Conservation (phyloP, 176 grass and related monocot genomes). For the Hyparrhenia diplandra region DNA sequence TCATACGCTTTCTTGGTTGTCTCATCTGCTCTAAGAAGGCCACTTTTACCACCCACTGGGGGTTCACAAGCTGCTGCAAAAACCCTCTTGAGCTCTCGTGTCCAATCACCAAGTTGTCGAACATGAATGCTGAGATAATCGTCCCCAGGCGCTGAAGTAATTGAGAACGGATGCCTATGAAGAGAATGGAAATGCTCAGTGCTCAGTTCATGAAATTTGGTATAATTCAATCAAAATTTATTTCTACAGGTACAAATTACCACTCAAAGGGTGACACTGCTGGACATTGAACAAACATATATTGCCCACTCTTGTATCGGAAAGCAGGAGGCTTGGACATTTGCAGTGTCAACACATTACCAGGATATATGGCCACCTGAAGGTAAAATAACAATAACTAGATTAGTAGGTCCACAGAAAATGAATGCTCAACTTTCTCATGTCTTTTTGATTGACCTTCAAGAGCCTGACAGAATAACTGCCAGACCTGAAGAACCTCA, state of each 20-base stretch:
- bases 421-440: constrained; percentile 13
- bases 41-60: constrained; percentile 84
- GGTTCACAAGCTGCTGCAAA: constrained; percentile 84
- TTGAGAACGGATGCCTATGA: constrained; percentile 95
- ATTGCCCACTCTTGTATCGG: constrained; percentile 95
- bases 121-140: constrained; percentile 94
- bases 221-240: background rate
- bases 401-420: constrained; percentile 27
- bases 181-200: constrained; percentile 16
- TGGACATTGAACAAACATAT: constrained; percentile 99
- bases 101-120: constrained; percentile 97
- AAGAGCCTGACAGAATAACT: constrained; percentile 83
- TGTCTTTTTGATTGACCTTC: constrained; percentile 55
- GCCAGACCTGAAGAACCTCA: constrained; percentile 88
- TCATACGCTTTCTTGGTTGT: constrained; percentile 86
- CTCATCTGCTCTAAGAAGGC: constrained; percentile 91
- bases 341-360: constrained; percentile 90
- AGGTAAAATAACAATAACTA: background rate
- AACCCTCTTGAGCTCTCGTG: constrained; percentile 82
- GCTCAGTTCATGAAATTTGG: constrained; percentile 6
- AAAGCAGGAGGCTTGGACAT: constrained; percentile 88
- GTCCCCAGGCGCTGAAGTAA: constrained; percentile 93
- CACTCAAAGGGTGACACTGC: constrained; percentile 95
- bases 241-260: constrained; percentile 33
- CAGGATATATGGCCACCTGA: constrained; percentile 97